Evolutionary conservation across 1,284 basidiomycete species (phyloP).

Genomic region (Cryptococcus sp.): DNA sequence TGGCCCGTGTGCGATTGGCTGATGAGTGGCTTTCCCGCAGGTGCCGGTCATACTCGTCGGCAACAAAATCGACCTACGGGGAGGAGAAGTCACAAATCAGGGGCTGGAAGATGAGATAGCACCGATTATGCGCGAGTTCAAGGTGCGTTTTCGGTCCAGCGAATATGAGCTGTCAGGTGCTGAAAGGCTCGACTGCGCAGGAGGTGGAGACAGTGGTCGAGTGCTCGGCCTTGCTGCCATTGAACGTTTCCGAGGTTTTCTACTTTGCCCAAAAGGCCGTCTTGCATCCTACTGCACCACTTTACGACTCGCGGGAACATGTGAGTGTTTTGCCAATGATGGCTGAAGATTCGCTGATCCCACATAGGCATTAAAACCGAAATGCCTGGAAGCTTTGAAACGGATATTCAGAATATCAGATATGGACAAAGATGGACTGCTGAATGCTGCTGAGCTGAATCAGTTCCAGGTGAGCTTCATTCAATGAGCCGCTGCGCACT

Average conservation of each 20-base stretch:
- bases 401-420: constrained; percentile 98
- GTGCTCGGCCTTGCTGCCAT: constrained; percentile 82
- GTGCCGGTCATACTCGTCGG: constrained; percentile 96
- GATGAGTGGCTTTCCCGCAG: constrained; percentile 53
- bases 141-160: constrained; percentile 58
- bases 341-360: neutral
- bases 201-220: constrained; percentile 99
- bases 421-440: constrained; percentile 86
- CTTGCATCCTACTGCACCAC: constrained; percentile 90
- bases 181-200: constrained; percentile 54
- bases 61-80: constrained; percentile 95
- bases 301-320: constrained; percentile 96
- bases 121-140: constrained; percentile 96
- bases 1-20: neutral
- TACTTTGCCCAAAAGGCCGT: constrained; percentile 99
- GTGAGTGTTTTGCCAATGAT: constrained; percentile 54
- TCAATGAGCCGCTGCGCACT: neutral
- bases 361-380: constrained; percentile 82
- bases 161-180: neutral
- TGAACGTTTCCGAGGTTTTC: constrained; percentile 98
- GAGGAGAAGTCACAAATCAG: constrained; percentile 90
- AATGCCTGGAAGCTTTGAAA: constrained; percentile 81
- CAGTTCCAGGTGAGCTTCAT: constrained; percentile 77
- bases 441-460: constrained; percentile 89
- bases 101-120: constrained; percentile 91